A percentile compares a stretch with the other conserved stretches of the same genome.
These are phyloP conservation scores for Zoysia pacifica DNA, from an alignment of 176 grass and related monocot genomes.

Conservation along the genomic window DNA sequence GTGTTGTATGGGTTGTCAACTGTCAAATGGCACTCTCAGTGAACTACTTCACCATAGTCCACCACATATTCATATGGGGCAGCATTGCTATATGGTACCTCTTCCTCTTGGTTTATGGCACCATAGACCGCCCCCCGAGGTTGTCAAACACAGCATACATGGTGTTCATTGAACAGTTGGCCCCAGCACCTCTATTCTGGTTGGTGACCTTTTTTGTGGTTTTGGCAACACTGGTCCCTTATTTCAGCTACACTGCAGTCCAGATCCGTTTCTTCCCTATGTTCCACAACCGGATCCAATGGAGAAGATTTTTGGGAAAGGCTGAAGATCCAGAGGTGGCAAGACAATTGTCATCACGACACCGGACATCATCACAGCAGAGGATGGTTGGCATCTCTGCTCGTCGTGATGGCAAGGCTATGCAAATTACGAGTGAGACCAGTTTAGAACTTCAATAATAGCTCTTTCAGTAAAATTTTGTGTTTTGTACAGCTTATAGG, in stretches of 20 bases:
- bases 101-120: constrained; percentile 75
- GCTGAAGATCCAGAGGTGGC: constrained; percentile 88
- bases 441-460: constrained; percentile 48
- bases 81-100: constrained; percentile 83
- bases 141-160: constrained; percentile 66
- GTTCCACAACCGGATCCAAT: constrained; percentile 98
- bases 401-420: constrained; percentile 62
- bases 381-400: constrained; percentile 89
- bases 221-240: constrained; percentile 72
- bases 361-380: constrained; percentile 54
- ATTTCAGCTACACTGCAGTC: constrained; percentile 56
- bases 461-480: constrained; percentile 46
- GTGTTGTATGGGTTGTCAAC: constrained; percentile 94
- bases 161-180: constrained; percentile 80
- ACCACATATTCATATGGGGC: constrained; percentile 97
- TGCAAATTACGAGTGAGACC: constrained; percentile 53
- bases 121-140: constrained; percentile 40
- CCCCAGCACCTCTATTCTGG: constrained; percentile 72
- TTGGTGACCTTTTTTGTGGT: constrained; percentile 72
- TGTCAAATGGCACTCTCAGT: constrained; percentile 94
- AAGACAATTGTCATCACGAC: constrained; percentile 68
- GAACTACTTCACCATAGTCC: constrained; percentile 90
- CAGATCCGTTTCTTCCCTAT: constrained; percentile 96
- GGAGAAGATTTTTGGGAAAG: constrained; percentile 71
- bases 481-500: constrained; percentile 56